Conservation (phyloP, 257 asterid genomes). For the Solanum chiquidenum region DNA sequence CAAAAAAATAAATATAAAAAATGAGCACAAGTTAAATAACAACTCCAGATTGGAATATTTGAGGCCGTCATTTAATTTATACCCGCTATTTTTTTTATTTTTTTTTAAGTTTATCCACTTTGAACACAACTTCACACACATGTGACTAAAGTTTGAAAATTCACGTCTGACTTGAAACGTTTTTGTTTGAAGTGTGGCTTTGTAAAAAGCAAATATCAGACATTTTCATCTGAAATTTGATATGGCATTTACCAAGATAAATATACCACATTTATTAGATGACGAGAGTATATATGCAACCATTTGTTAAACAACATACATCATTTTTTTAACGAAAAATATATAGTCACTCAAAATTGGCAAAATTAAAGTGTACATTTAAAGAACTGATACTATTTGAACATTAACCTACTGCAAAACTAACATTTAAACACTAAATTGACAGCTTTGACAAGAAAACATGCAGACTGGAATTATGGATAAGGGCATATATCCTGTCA, state of each 20-base stretch:
- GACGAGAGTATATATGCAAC: neutral
- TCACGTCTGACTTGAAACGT: neutral
- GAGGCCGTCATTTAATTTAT: too few relatives aligned
- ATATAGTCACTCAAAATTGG: neutral
- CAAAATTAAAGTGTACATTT: too few relatives aligned
- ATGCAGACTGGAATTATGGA: constrained; percentile 27
- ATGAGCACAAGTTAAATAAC: neutral
- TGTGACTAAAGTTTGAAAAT: neutral
- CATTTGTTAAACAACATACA: neutral
- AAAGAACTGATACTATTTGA: neutral
- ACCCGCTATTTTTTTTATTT: neutral
- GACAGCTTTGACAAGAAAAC: neutral
- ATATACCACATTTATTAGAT: too few relatives aligned
- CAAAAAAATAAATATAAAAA: too few relatives aligned
- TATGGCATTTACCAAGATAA: too few relatives aligned
- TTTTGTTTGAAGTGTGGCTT: neutral
- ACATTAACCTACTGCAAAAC: neutral
- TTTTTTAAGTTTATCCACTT: neutral
- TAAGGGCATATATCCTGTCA: constrained; percentile 1
- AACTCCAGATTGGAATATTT: too few relatives aligned
- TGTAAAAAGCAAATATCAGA: too few relatives aligned
- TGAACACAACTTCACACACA: neutral
- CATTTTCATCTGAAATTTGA: too few relatives aligned
- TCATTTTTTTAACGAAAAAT: too few relatives aligned
- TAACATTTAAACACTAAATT: neutral